Evolutionary conservation across 2,329 filamentous ascomycete genomes (phyloP).

Genomic region (Venturia nashicola): DNA sequence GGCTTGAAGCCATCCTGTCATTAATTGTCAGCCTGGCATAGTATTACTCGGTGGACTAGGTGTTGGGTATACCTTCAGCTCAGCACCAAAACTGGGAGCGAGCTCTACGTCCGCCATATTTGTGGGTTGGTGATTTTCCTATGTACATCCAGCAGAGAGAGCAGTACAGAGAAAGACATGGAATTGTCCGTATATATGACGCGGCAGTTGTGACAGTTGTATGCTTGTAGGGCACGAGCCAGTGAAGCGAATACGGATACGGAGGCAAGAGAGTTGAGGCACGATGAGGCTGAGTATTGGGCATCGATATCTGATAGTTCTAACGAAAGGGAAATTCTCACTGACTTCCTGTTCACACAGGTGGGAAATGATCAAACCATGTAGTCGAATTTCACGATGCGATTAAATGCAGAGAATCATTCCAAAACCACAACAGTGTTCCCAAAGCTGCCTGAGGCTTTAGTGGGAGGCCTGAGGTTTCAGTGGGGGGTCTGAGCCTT

Average conservation of each 20-base stretch:
- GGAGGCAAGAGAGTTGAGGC: not conserved
- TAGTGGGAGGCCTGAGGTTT: no score
- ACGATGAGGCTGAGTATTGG: not conserved
- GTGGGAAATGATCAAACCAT: no score
- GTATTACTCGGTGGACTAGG: not conserved
- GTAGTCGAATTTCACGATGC: no score
- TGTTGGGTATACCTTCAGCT: constrained; percentile 62
- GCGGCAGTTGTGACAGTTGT: constrained; percentile 1
- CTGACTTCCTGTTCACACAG: no score
- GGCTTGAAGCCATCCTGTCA: constrained; percentile 87
- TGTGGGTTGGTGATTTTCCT: not conserved
- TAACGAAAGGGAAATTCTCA: no score
- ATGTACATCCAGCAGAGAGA: not conserved
- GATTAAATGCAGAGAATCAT: not conserved
- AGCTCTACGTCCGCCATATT: constrained; percentile 72
- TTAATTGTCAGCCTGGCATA: not conserved
- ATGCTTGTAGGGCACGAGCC: constrained; percentile 1
- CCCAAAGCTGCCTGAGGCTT: not conserved
- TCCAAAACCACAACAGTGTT: not conserved
- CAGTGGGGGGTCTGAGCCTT: no score
- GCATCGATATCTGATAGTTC: not conserved
- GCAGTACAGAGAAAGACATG: constrained; percentile 6
- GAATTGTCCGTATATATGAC: not conserved
- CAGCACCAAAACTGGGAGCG: constrained; percentile 78
- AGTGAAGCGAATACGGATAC: not conserved